A percentile compares a stretch with the other conserved stretches of the same genome.
Evolutionary conservation across 768 basidiomycete species (phyloP).

Genomic region (Agaricus blazei): DNA sequence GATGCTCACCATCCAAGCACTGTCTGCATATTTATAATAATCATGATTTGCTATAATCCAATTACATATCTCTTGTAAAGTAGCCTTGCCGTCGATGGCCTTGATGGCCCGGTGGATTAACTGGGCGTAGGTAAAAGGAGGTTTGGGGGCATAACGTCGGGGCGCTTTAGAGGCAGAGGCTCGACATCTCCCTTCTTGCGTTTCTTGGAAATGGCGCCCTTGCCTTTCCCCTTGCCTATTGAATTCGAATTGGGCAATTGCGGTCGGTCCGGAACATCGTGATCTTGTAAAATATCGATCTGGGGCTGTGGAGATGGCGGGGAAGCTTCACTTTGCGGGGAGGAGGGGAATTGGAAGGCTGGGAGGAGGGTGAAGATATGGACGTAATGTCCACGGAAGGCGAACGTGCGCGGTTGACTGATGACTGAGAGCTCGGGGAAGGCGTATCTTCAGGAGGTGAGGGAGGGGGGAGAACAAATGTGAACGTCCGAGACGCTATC

Average conservation of each 20-base stretch:
- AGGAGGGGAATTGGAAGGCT: slow-evolving; percentile 71
- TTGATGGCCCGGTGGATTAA: slow-evolving; percentile 89
- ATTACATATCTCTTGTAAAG: slow-evolving; percentile 83
- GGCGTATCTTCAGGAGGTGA: slow-evolving; percentile 76
- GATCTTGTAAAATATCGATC: slow-evolving; percentile 34
- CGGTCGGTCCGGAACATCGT: slow-evolving; percentile 31
- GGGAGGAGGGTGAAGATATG: slow-evolving; percentile 77
- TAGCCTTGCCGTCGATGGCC: slow-evolving; percentile 77
- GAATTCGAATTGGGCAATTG: slow-evolving; percentile 61
- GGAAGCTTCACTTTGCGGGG: slow-evolving; percentile 41
- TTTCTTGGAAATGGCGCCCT: slow-evolving; percentile 55
- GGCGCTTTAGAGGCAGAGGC: slow-evolving; percentile 42
- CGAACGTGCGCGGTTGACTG: slow-evolving; percentile 62
- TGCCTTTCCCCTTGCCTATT: slow-evolving; percentile 45
- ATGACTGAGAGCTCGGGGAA: slow-evolving; percentile 73
- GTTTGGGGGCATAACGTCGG: slow-evolving; percentile 83
- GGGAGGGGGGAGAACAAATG: slow-evolving; percentile 92
- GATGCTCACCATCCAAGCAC: slow-evolving; percentile 83
- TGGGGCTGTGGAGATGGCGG: slow-evolving; percentile 38
- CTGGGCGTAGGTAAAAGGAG: slow-evolving; percentile 85
- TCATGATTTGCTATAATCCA: slow-evolving; percentile 90
- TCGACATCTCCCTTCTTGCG: slow-evolving; percentile 61
- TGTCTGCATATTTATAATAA: slow-evolving; percentile 84
- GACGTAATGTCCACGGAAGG: slow-evolving; percentile 82
- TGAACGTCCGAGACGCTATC: slow-evolving; percentile 95